Evolutionary conservation across 805 yeast species (phyloP).

Genomic region (Schwanniomyces occidentalis): DNA sequence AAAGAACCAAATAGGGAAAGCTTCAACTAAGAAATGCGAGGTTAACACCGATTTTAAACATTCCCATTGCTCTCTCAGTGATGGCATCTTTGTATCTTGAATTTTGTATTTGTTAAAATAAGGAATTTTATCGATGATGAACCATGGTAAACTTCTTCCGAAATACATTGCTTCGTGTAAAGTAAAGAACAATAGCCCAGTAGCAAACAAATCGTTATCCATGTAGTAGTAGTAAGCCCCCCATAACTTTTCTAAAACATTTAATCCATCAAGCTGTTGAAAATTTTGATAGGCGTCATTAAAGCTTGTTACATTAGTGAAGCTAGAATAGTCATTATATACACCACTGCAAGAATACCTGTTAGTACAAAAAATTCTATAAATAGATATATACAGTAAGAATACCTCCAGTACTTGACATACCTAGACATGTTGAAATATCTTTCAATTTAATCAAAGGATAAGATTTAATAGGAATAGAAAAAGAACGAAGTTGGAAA

Average conservation of each 20-base stretch:
- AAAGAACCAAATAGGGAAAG: conserved; percentile 95
- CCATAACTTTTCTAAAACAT: conserved; percentile 71
- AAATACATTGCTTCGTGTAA: conserved; percentile 90
- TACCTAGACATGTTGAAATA: conserved; percentile 6
- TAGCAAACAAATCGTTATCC: conserved; percentile 86
- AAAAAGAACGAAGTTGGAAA: too few relatives aligned
- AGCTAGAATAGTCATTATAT: conserved; percentile 34
- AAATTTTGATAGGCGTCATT: conserved; percentile 30
- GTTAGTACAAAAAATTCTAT: conserved; percentile 4
- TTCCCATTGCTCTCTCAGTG: conserved; percentile 85
- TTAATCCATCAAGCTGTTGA: conserved; percentile 17
- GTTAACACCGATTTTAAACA: conserved; percentile 82
- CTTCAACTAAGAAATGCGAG: conserved; percentile 91
- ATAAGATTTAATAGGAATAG: too few relatives aligned
- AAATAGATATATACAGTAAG: background rate
- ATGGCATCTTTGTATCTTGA: conserved; percentile 82
- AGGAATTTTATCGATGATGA: conserved; percentile 80
- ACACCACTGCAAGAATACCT: conserved; percentile 14
- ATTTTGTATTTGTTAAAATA: conserved; percentile 85
- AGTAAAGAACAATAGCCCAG: conserved; percentile 80
- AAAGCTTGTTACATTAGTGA: conserved; percentile 30
- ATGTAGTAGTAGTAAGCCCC: conserved; percentile 84
- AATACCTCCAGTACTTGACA: background rate
- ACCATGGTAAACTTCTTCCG: conserved; percentile 92
- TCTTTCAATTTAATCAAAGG: too few relatives aligned